These are phyloP conservation scores for Phytopythium boreale DNA, from an alignment of 352 stramenopile species.

Conservation along the genomic window DNA sequence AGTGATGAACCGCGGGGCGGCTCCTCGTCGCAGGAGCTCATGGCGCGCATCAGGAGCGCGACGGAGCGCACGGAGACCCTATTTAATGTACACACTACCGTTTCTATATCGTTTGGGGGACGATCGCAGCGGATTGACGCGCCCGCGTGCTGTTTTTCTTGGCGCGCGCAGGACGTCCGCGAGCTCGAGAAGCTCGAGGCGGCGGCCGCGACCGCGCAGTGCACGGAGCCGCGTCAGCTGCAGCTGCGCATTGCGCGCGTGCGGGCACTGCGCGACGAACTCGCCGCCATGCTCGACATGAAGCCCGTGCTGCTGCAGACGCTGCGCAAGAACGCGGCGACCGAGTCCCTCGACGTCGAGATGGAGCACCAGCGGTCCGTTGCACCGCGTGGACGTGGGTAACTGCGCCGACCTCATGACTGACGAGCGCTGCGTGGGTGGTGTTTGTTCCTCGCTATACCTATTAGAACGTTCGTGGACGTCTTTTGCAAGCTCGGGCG, in stretches of 20 bases:
- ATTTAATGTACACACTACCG: conserved; percentile 1
- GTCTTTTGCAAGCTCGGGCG: conserved; percentile 50
- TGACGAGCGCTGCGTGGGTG: not conserved
- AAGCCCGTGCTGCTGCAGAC: conserved; percentile 38
- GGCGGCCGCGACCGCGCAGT: conserved; percentile 17
- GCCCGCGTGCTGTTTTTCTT: not conserved
- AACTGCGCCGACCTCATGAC: not conserved
- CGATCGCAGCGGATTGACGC: not conserved
- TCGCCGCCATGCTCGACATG: conserved; percentile 28
- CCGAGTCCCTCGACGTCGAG: conserved; percentile 35
- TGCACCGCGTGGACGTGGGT: not conserved
- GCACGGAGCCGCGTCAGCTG: conserved; percentile 27
- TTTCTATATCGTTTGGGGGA: not conserved
- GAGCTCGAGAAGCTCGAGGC: conserved; percentile 37
- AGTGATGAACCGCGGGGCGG: not conserved
- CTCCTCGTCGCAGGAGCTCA: conserved; percentile 27
- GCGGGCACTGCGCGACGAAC: conserved; percentile 18
- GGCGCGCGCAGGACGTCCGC: conserved; percentile 19
- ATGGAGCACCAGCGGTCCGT: conserved; percentile 39
- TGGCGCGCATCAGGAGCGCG: conserved; percentile 18
- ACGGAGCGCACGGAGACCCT: conserved; percentile 10
- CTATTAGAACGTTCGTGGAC: conserved; percentile 46
- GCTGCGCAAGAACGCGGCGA: conserved; percentile 27
- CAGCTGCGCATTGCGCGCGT: conserved; percentile 18
- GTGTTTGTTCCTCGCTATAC: not conserved